These are phyloP conservation scores for Phytopythium oedochilum DNA, from an alignment of 352 stramenopile genomes.

Conservation along the genomic window DNA sequence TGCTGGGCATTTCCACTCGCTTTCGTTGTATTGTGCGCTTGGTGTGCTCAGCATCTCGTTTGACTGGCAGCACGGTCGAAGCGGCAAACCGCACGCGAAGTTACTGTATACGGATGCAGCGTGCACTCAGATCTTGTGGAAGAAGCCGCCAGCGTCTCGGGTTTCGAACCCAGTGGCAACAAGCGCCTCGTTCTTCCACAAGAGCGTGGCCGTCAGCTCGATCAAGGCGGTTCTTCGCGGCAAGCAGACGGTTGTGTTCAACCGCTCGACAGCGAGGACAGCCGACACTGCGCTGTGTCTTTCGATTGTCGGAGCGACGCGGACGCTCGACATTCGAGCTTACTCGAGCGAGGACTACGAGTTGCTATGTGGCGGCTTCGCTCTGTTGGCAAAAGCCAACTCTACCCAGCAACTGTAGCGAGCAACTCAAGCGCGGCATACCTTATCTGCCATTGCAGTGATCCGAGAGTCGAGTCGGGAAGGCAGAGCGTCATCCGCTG, in stretches of 20 bases:
- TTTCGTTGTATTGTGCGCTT: neutral
- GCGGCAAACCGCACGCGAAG: constrained; percentile 31
- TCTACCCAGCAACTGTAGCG: neutral
- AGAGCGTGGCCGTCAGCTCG: constrained; percentile 19
- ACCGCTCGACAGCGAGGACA: constrained; percentile 15
- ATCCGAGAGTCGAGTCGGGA: neutral
- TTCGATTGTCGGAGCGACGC: constrained; percentile 28
- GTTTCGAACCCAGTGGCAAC: constrained; percentile 3
- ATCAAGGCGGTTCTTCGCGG: constrained; percentile 31
- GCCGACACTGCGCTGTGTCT: constrained; percentile 26
- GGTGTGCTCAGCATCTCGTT: constrained; percentile 3
- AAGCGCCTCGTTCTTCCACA: constrained; percentile 21
- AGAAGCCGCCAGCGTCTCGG: constrained; percentile 15
- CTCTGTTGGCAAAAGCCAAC: constrained; percentile 12
- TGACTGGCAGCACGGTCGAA: constrained; percentile 22
- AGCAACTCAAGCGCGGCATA: neutral
- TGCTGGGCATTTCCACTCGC: neutral
- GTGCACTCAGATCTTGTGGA: constrained; percentile 36
- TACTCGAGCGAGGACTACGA: constrained; percentile 27
- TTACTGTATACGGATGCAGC: constrained; percentile 27
- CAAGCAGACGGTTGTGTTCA: constrained; percentile 38
- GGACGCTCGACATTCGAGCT: constrained; percentile 40
- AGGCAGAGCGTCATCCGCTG: neutral
- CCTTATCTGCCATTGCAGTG: neutral
- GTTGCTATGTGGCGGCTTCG: constrained; percentile 24